Evolutionary conservation across 179 eudicot species (phyloP).

Genomic region (Corrigiola litoralis): DNA sequence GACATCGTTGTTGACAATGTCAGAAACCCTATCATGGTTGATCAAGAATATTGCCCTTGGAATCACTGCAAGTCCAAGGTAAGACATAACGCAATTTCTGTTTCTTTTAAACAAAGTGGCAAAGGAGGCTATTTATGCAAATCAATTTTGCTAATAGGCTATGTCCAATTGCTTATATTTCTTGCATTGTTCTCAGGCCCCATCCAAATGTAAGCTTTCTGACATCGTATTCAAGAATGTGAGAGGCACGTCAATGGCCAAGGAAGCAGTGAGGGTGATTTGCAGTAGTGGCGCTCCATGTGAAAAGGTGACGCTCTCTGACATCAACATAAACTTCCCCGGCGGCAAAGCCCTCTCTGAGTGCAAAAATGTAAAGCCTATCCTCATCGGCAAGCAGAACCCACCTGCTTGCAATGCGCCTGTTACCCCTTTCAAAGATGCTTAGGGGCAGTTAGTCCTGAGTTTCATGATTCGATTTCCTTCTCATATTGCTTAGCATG

Average conservation of each 20-base stretch:
- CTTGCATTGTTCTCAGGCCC: slow-evolving; percentile 16
- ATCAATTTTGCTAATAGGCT: too few relatives aligned
- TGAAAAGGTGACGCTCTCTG: slow-evolving; percentile 18
- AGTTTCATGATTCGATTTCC: background rate
- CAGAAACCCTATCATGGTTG: slow-evolving; percentile 38
- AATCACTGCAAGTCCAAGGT: slow-evolving; percentile 33
- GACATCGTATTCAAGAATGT: slow-evolving; percentile 28
- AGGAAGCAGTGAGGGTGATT: slow-evolving; percentile 26
- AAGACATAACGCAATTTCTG: background rate
- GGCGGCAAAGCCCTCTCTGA: slow-evolving; percentile 32
- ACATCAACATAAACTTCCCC: slow-evolving; percentile 23
- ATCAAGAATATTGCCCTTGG: slow-evolving; percentile 53
- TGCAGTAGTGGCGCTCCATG: slow-evolving; percentile 31
- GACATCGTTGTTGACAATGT: slow-evolving; percentile 41
- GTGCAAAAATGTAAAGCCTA: slow-evolving; percentile 29
- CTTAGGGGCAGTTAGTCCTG: background rate
- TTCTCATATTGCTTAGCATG: too few relatives aligned
- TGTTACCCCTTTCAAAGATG: slow-evolving; percentile 8
- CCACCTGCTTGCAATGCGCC: slow-evolving; percentile 26
- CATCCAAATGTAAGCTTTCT: slow-evolving; percentile 29
- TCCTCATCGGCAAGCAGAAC: slow-evolving; percentile 21
- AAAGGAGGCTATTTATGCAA: too few relatives aligned
- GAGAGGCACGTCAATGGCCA: slow-evolving; percentile 25
- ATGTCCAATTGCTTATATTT: background rate
- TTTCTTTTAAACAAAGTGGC: too few relatives aligned